A percentile compares a stretch with the other conserved stretches of the same genome.
phyloP scores from a whole-genome alignment of 768 basidiomycete genomes.

The Botryobasidium botryosum region DNA sequence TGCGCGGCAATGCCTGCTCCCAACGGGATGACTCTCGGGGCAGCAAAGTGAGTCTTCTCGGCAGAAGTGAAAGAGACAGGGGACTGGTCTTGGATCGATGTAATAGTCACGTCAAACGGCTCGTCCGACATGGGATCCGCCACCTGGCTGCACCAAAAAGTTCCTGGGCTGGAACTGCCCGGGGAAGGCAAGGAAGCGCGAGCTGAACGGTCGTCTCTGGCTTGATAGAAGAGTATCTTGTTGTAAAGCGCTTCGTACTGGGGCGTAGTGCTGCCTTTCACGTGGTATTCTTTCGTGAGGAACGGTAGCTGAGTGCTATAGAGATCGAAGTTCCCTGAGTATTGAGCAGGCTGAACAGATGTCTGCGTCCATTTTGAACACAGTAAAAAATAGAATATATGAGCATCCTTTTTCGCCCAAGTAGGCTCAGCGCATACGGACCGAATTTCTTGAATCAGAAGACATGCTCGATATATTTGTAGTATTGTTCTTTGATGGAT shows the following conservation, averaged over 20 bases:
- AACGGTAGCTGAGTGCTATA: constrained; percentile 9
- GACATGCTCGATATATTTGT: no score
- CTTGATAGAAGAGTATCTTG: constrained; percentile 9
- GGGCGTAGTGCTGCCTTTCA: constrained; percentile 1
- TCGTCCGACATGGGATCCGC: background rate
- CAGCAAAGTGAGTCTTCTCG: background rate
- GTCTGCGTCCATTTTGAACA: no score
- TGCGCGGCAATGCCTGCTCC: background rate
- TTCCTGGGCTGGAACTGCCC: no score
- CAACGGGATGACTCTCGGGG: background rate
- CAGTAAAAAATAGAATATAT: no score
- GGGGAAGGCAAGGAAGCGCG: background rate
- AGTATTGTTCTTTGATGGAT: no score
- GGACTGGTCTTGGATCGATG: background rate
- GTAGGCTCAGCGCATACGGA: no score
- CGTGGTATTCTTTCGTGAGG: constrained; percentile 5
- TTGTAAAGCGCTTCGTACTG: constrained; percentile 9
- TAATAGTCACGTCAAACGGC: background rate
- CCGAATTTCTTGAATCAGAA: no score
- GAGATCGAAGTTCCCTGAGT: constrained; percentile 13
- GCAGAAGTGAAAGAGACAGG: background rate
- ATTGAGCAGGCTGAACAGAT: no score
- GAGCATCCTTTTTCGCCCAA: no score
- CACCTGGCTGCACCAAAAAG: background rate
- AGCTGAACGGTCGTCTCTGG: constrained; percentile 9